Evolutionary conservation across 352 stramenopile species (phyloP).

Genomic region (Phytopythium sindhum): DNA sequence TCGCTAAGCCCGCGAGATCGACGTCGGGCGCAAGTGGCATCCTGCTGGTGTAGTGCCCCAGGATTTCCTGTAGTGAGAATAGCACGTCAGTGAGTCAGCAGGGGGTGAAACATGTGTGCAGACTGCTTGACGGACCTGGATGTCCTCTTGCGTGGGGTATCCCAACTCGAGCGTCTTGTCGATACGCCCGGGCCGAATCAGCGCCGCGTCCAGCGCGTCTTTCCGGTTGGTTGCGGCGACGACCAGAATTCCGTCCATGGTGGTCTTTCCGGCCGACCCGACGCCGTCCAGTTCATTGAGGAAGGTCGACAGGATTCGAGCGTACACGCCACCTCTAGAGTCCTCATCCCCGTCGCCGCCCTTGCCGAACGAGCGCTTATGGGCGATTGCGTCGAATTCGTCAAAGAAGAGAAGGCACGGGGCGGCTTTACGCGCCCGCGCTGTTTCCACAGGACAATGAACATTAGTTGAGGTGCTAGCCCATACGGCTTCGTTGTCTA

Average conservation of each 20-base stretch:
- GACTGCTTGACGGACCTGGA: constrained; percentile 15
- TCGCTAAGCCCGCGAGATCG: constrained; percentile 37
- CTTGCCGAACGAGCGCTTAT: constrained; percentile 64
- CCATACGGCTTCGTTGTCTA: not conserved
- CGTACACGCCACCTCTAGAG: constrained; percentile 58
- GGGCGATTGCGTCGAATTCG: constrained; percentile 78
- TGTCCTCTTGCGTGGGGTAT: constrained; percentile 49
- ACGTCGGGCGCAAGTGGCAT: constrained; percentile 71
- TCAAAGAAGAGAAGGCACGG: constrained; percentile 86
- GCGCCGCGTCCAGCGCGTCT: constrained; percentile 62
- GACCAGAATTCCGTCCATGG: constrained; percentile 50
- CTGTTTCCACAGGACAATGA: constrained; percentile 14
- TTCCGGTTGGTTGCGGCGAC: constrained; percentile 74
- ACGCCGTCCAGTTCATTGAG: constrained; percentile 87
- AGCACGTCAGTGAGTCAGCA: constrained; percentile 5
- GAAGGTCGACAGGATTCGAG: constrained; percentile 78
- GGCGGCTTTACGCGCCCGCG: constrained; percentile 59
- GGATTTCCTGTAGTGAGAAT: constrained; percentile 47
- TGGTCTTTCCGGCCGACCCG: constrained; percentile 24
- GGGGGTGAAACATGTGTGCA: not conserved
- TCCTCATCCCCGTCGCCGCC: constrained; percentile 33
- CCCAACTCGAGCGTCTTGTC: constrained; percentile 68
- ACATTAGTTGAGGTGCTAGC: not conserved
- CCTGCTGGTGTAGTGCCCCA: constrained; percentile 52
- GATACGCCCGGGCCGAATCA: constrained; percentile 76